phyloP scores from a whole-genome alignment of 805 yeast genomes.

The Limtongozyma cylindracea region DNA sequence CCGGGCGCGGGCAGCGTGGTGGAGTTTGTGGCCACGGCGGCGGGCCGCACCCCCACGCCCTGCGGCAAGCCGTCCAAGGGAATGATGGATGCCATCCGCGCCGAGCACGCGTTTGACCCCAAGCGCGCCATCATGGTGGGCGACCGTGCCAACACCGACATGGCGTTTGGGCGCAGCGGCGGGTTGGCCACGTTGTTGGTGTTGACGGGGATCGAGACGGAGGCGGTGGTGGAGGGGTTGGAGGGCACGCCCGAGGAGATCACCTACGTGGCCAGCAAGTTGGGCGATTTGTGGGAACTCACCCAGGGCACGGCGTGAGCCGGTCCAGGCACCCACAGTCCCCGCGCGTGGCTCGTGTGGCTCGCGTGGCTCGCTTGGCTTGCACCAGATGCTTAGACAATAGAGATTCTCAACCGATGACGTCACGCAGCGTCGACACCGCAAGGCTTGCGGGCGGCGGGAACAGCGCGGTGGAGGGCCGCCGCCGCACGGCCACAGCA shows the following conservation, averaged over 20 bases:
- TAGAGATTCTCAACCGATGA: no score
- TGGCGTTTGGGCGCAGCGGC: constrained; percentile 73
- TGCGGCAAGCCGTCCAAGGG: constrained; percentile 83
- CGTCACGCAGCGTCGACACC: no score
- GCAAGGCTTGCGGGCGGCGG: no score
- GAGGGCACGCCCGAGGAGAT: constrained; percentile 18
- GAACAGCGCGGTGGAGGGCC: no score
- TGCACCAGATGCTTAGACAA: no score
- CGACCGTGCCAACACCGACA: constrained; percentile 86
- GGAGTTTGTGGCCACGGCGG: constrained; percentile 44
- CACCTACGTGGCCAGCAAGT: constrained; percentile 35
- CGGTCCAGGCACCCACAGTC: no score
- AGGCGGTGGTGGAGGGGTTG: constrained; percentile 19
- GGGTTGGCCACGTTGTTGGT: constrained; percentile 75
- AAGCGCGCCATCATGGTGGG: constrained; percentile 73
- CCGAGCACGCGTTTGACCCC: constrained; percentile 29
- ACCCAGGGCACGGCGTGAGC: no score
- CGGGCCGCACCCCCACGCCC: constrained; percentile 57
- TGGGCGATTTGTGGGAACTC: constrained; percentile 56
- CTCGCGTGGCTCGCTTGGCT: no score
- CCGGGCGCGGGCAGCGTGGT: constrained; percentile 94
- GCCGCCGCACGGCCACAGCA: no score
- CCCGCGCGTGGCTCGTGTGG: no score
- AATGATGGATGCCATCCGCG: constrained; percentile 77
- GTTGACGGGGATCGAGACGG: constrained; percentile 76